A percentile compares a stretch with the other conserved stretches of the same genome.
phyloP scores from a whole-genome alignment of 805 yeast genomes.

The Priceomyces fermenticarens region DNA sequence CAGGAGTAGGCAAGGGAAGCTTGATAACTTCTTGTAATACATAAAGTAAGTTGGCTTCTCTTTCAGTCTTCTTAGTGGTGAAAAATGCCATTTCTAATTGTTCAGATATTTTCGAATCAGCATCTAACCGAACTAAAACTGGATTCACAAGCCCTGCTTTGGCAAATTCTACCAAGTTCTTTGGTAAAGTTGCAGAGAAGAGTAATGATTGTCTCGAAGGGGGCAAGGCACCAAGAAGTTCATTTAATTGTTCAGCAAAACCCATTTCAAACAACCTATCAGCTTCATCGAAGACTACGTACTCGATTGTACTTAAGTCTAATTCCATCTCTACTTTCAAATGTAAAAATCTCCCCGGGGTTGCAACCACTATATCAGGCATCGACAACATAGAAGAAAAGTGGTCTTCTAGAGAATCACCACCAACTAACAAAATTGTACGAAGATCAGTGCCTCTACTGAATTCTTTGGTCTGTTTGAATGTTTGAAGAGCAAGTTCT shows the following conservation, averaged over 20 bases:
- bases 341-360: slow-evolving; percentile 97
- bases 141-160: slow-evolving; percentile 95
- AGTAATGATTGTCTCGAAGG: slow-evolving; percentile 79
- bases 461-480: slow-evolving; percentile 85
- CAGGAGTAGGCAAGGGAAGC: slow-evolving; percentile 75
- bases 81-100: slow-evolving; percentile 87
- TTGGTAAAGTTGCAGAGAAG: slow-evolving; percentile 94
- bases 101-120: slow-evolving; percentile 88
- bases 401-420: slow-evolving; percentile 97
- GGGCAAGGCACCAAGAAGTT: slow-evolving; percentile 80
- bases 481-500: slow-evolving; percentile 93
- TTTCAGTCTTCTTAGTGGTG: slow-evolving; percentile 74
- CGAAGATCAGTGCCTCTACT: slow-evolving; percentile 80
- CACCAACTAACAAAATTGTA: slow-evolving; percentile 84
- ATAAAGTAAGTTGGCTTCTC: slow-evolving; percentile 81
- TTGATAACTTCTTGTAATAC: slow-evolving; percentile 81
- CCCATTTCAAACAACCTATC: slow-evolving; percentile 97
- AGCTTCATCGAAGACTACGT: slow-evolving; percentile 94
- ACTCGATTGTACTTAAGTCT: slow-evolving; percentile 79
- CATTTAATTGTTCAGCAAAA: slow-evolving; percentile 89
- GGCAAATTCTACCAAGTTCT: slow-evolving; percentile 90
- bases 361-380: slow-evolving; percentile 93
- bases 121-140: slow-evolving; percentile 85
- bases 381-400: slow-evolving; percentile 87
- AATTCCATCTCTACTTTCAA: slow-evolving; percentile 92